These are phyloP conservation scores for Didymella sp. DNA, from an alignment of 2,329 filamentous ascomycete genomes.

Conservation along the genomic window DNA sequence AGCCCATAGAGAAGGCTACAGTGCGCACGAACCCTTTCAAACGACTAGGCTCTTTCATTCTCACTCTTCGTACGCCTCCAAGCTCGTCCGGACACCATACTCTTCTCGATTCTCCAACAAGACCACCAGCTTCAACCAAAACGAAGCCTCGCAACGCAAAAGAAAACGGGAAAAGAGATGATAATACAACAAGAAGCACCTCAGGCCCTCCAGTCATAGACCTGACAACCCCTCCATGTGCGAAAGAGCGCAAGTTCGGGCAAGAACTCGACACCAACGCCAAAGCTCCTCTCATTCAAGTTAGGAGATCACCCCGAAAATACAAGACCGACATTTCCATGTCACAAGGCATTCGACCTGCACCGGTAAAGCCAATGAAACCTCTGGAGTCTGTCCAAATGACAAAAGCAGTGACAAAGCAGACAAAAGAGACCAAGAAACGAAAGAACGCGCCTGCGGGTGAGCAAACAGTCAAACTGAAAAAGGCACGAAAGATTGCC, in stretches of 20 bases:
- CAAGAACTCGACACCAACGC: conserved; percentile 7
- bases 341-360: background rate
- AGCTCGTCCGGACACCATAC: background rate
- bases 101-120: too few species aligned
- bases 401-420: background rate
- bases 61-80: background rate
- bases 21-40: too few species aligned
- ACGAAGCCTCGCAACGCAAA: background rate
- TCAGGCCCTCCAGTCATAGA: background rate
- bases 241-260: conserved; percentile 3
- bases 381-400: background rate
- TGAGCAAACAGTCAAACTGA: background rate
- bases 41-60: background rate
- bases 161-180: background rate
- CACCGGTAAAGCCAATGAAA: background rate
- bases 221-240: background rate
- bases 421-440: background rate
- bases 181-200: background rate
- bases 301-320: background rate
- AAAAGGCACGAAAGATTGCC: background rate
- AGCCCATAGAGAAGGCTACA: background rate
- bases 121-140: background rate
- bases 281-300: background rate
- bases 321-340: background rate
- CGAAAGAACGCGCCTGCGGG: background rate